Base-by-base conservation (phyloP, 1,284 basidiomycete genomes). In the Ganoderma resinaceum region DNA sequence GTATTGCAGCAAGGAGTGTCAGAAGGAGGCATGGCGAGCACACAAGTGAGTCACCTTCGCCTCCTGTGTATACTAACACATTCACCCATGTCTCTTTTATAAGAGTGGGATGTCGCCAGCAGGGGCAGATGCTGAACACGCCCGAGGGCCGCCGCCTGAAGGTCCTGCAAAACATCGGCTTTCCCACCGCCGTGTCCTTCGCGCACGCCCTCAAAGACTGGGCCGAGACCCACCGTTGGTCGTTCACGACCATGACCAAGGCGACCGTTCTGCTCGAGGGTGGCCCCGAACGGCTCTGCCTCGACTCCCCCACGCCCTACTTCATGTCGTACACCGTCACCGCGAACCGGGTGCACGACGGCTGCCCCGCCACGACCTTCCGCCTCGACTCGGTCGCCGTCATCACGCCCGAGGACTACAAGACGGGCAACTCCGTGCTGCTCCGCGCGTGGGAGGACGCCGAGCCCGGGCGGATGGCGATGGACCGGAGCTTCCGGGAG, bases 1-100 rank as follows among this genome's bases (percentile, higher is more conserved):
- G 49, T 69, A 66, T 33, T 66, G 68, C 65, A 66, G 68, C 35
- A 69, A 29, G 26, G 62, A 63, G 20, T 69, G 64, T 33, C 68
- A 69, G 49, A 69, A 53, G 31, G 29, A 49, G 2, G 68, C 61
- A 12, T 69, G 68, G 68, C 49, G 58, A 7, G 20, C 46, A 5
- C 68, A 69, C 40, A 69, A 61, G 68, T 69, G 20, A 14, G 67
- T 59, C 18, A 33, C 38, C 11, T 18, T 23, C 11, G 14, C 11
- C 31, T 16, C 6, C 29, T 6, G n/a, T 16, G 7, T 23, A 7
- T 16, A 18, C n/a, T 23, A 26, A 42, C 43, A 20, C 26, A 31
- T 23, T 53, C n/a, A 62, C 43, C 52, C 9, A 26, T 26, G 58
- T 38, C 31, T 40, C 46, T 37, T 49, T 29, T 29, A 60, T 14